A percentile compares a stretch with the other conserved stretches of the same genome.
These are phyloP conservation scores for Knufia petricola DNA, from an alignment of 2,329 filamentous ascomycete species.

Conservation along the genomic window DNA sequence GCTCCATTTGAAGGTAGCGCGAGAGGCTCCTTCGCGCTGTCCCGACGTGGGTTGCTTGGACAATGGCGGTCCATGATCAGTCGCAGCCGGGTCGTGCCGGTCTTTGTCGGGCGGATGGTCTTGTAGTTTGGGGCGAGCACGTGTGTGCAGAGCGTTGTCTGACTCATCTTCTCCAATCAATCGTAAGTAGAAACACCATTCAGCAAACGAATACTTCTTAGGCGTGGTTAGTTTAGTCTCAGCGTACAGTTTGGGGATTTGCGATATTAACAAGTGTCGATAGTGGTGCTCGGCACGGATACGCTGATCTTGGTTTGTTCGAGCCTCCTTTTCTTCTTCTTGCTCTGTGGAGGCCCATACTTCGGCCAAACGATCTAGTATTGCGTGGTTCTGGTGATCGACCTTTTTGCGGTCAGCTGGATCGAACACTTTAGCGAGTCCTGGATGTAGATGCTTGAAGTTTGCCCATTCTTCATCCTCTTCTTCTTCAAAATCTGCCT, in stretches of 20 bases:
- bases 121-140: neutral
- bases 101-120: neutral
- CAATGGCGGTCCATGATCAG: neutral
- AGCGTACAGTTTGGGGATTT: constrained; percentile 32
- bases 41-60: neutral
- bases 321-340: constrained; percentile 33
- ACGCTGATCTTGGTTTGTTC: constrained; percentile 5
- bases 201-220: constrained; percentile 32
- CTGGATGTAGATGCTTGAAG: constrained; percentile 18
- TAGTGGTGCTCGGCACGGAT: constrained; percentile 35
- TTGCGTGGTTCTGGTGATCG: constrained; percentile 6
- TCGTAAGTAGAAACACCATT: constrained; percentile 42
- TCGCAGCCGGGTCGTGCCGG: neutral
- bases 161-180: constrained; percentile 39
- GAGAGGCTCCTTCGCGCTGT: neutral
- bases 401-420: constrained; percentile 4
- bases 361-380: constrained; percentile 27
- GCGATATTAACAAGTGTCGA: constrained; percentile 31
- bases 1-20: constrained; percentile 27
- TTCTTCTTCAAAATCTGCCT: neutral
- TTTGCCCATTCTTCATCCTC: constrained; percentile 8
- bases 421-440: constrained; percentile 17
- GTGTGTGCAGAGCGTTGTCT: constrained; percentile 28
- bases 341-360: constrained; percentile 36
- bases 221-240: constrained; percentile 27